Percentiles rank a stretch among this genome's conserved stretches.
These are phyloP conservation scores for Lagenidium giganteum DNA, from an alignment of 352 stramenopile species.

Conservation along the genomic window DNA sequence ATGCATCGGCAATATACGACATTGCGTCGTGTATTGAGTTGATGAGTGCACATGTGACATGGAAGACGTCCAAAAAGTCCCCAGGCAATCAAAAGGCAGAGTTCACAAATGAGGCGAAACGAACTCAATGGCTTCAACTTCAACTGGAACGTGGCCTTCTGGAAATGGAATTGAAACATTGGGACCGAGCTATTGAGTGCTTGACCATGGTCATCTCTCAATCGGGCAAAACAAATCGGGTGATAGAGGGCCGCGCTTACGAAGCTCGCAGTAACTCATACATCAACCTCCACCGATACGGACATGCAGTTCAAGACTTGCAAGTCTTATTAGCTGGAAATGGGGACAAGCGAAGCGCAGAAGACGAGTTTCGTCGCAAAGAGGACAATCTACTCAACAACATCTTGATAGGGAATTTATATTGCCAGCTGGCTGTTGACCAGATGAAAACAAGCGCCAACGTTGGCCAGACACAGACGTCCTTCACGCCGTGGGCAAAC, in stretches of 20 bases:
- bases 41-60: conserved; percentile 18
- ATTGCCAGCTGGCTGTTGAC: conserved; percentile 31
- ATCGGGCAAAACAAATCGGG: conserved; percentile 10
- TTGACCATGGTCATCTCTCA: conserved; percentile 22
- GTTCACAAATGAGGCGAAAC: conserved; percentile 19
- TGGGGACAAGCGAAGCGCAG: no score
- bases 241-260: conserved; percentile 10
- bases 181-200: conserved; percentile 20
- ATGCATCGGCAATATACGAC: conserved; percentile 20
- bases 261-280: conserved; percentile 17
- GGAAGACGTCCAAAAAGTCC: conserved; percentile 15
- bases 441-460: conserved; percentile 17
- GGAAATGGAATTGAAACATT: conserved; percentile 20
- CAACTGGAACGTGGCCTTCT: conserved; percentile 20
- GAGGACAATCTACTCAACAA: conserved; percentile 14
- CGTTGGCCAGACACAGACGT: conserved; percentile 5
- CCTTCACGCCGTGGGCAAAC: conserved; percentile 7
- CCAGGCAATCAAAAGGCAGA: no score
- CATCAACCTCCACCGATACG: conserved; percentile 18
- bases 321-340: no score
- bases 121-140: conserved; percentile 25
- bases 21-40: conserved; percentile 23
- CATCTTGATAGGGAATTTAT: conserved; percentile 32
- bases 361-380: no score
- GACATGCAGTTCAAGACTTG: conserved; percentile 25